Conservation (phyloP, 2,329 filamentous ascomycete genomes). For the Monosporascus cannonballus region DNA sequence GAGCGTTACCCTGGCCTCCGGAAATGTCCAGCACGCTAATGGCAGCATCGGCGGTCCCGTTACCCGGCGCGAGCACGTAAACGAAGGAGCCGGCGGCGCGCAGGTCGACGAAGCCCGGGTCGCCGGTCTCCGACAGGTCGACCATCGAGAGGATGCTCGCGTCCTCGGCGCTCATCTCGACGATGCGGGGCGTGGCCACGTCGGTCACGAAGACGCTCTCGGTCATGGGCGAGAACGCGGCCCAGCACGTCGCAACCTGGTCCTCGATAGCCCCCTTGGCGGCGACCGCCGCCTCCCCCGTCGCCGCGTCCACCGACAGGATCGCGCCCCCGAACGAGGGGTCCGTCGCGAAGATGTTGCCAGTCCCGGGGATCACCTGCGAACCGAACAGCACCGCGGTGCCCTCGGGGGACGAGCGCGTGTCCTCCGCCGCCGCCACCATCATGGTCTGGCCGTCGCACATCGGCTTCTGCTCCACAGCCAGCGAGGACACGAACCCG, state of each 20-base stretch:
- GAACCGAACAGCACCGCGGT: conserved; percentile 54
- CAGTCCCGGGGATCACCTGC: conserved; percentile 35
- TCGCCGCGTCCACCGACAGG: conserved; percentile 33
- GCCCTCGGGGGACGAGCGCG: conserved; percentile 40
- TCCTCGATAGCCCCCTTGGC: conserved; percentile 37
- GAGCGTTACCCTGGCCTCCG: conserved; percentile 13
- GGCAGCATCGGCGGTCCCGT: conserved; percentile 33
- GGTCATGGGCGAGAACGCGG: conserved; percentile 39
- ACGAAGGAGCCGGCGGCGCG: conserved; percentile 45
- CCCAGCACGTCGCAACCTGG: conserved; percentile 55
- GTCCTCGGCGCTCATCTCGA: conserved; percentile 48
- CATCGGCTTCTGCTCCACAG: conserved; percentile 26
- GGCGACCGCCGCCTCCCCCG: conserved; percentile 26
- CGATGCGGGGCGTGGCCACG: conserved; percentile 42
- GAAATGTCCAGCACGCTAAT: conserved; percentile 31
- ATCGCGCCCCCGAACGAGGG: conserved; percentile 51
- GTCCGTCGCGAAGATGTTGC: conserved; percentile 48
- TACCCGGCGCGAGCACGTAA: conserved; percentile 51
- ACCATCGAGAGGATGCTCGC: conserved; percentile 39
- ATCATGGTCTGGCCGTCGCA: conserved; percentile 2
- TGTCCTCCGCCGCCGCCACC: conserved; percentile 20
- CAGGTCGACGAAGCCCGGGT: conserved; percentile 51
- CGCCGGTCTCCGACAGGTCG: conserved; percentile 38
- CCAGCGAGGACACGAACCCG: conserved; percentile 49
- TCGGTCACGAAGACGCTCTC: conserved; percentile 54